phyloP scores from a whole-genome alignment of 257 asterid genomes.

The Ophiorrhiza pumila region DNA sequence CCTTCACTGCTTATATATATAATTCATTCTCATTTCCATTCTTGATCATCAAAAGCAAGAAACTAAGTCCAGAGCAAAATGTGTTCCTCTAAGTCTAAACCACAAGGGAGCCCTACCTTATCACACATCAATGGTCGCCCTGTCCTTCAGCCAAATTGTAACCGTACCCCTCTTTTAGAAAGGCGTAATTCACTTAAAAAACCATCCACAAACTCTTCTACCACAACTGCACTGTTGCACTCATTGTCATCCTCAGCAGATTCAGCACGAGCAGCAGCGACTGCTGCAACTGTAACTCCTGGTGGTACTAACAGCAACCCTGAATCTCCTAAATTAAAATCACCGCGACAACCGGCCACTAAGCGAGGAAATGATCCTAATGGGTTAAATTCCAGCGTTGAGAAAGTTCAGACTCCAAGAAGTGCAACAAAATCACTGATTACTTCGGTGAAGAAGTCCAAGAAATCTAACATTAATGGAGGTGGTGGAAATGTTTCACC shows the following conservation, averaged over 20 bases:
- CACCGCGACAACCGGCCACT: conserved; percentile 41
- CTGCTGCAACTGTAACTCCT: background rate
- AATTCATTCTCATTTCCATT: background rate
- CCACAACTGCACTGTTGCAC: conserved; percentile 1
- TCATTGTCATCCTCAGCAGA: background rate
- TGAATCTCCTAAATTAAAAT: conserved; percentile 36
- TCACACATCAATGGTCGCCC: conserved; percentile 38
- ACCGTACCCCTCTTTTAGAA: conserved; percentile 44
- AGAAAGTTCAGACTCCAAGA: conserved; percentile 28
- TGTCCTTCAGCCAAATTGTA: conserved; percentile 49
- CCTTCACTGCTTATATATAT: background rate
- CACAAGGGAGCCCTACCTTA: conserved; percentile 27
- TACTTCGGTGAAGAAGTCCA: conserved; percentile 33
- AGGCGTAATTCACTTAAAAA: conserved; percentile 44
- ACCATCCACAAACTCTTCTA: conserved; percentile 12
- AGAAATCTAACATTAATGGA: conserved; percentile 12
- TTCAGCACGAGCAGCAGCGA: background rate
- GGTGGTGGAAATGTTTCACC: background rate
- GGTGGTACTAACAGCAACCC: conserved; percentile 24
- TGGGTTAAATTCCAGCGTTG: conserved; percentile 27
- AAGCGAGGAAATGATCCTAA: conserved; percentile 37
- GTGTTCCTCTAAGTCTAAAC: conserved; percentile 57
- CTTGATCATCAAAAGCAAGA: background rate
- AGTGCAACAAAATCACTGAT: conserved; percentile 3
- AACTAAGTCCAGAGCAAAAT: conserved; percentile 8